phyloP scores from a whole-genome alignment of 352 stramenopile genomes.

The Globisporangium nunn region DNA sequence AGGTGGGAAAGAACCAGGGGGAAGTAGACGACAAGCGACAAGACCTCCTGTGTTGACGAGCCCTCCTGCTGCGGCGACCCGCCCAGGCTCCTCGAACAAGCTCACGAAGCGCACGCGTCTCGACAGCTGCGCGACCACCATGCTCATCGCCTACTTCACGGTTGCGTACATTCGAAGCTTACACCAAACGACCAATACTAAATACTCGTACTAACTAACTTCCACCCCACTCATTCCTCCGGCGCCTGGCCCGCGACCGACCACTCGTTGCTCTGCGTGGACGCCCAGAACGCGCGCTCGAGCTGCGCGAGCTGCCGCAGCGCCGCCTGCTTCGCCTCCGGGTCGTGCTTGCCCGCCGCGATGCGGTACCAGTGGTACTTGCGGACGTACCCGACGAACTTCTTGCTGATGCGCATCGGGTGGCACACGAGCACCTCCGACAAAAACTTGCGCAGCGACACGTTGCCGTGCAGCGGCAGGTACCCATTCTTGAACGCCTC shows the following conservation, averaged over 20 bases:
- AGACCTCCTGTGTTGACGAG: no score
- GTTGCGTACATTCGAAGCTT: no score
- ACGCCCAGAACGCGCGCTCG: constrained; percentile 19
- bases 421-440: constrained; percentile 1
- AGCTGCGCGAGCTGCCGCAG: constrained; percentile 14
- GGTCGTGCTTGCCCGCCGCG: constrained; percentile 13
- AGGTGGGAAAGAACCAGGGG: no score
- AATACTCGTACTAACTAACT: no score
- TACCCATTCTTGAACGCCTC: constrained; percentile 70
- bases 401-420: constrained; percentile 1
- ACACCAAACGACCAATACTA: no score
- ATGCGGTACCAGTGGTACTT: constrained; percentile 60
- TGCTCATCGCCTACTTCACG: no score
- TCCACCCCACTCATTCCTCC: background rate
- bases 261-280: constrained; percentile 13
- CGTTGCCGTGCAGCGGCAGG: constrained; percentile 65
- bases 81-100: no score
- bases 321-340: constrained; percentile 11
- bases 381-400: constrained; percentile 32
- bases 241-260: background rate
- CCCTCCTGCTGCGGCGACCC: no score
- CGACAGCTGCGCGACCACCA: no score
- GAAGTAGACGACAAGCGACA: no score
- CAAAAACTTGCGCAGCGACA: constrained; percentile 17
- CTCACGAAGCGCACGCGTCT: no score